Conservation (phyloP, 2,329 filamentous ascomycete species). For the Beauveria pseudobassiana region DNA sequence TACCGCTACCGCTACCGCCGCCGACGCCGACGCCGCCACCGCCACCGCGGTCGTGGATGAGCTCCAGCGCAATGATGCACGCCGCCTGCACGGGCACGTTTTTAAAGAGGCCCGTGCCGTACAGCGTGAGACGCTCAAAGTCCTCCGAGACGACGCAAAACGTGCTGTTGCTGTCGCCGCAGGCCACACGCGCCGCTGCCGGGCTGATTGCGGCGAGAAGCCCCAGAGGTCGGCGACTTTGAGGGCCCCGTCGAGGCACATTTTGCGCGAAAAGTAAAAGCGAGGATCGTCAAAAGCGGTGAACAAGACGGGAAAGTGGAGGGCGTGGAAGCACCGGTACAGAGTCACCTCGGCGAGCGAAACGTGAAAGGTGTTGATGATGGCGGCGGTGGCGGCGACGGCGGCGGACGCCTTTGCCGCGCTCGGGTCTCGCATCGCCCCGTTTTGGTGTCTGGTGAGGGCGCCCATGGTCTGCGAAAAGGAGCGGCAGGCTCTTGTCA, state of each 20-base stretch:
- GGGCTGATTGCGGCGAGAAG: conserved; percentile 16
- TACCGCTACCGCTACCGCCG: no score
- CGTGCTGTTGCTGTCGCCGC: no score
- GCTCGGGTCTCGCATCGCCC: no score
- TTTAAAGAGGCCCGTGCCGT: conserved; percentile 35
- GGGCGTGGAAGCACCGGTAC: conserved; percentile 41
- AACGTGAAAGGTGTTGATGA: conserved; percentile 32
- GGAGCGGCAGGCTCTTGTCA: conserved; percentile 31
- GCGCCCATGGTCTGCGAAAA: conserved; percentile 26
- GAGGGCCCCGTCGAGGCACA: conserved; percentile 36
- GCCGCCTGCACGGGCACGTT: conserved; percentile 32
- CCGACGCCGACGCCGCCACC: conserved; percentile 29
- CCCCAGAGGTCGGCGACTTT: conserved; percentile 27
- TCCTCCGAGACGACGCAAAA: conserved; percentile 13
- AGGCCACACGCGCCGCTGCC: conserved; percentile 10
- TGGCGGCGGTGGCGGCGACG: conserved; percentile 3
- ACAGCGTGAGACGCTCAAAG: conserved; percentile 32
- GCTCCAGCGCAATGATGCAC: conserved; percentile 38
- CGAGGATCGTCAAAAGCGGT: conserved; percentile 37
- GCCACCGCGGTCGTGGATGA: conserved; percentile 37
- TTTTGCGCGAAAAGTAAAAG: conserved; percentile 47
- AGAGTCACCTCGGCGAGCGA: conserved; percentile 34
- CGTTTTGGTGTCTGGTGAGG: conserved; percentile 25
- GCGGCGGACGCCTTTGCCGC: neutral
- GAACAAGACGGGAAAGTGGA: conserved; percentile 45